Percentiles rank a stretch among this genome's conserved stretches.
These are phyloP conservation scores for Escallonia rubra DNA, from an alignment of 129 eudicot genomes.

Conservation along the genomic window DNA sequence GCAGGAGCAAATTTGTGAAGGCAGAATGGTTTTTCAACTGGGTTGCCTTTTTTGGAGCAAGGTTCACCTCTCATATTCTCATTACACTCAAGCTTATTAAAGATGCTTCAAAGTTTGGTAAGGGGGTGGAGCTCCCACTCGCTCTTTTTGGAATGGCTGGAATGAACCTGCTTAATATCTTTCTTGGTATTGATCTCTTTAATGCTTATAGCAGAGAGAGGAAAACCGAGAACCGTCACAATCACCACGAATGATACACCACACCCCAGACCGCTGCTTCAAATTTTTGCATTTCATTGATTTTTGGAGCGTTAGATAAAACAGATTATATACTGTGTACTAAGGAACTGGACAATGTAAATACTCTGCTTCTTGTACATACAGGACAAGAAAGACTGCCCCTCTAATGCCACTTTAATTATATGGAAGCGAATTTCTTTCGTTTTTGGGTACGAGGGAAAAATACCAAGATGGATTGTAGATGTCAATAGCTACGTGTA, in stretches of 20 bases:
- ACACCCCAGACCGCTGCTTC: too few species aligned
- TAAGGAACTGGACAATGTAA: too few species aligned
- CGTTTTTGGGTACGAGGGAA: too few species aligned
- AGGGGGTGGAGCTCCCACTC: slow-evolving; percentile 84
- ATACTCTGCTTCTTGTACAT: too few species aligned
- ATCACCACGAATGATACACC: slow-evolving; percentile 22
- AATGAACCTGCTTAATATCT: slow-evolving; percentile 69
- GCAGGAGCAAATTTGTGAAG: slow-evolving; percentile 56
- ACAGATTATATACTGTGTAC: too few species aligned
- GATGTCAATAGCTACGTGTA: too few species aligned
- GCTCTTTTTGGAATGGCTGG: slow-evolving; percentile 86
- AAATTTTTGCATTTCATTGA: too few species aligned
- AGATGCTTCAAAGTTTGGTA: slow-evolving; percentile 80
- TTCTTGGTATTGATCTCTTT: slow-evolving; percentile 71
- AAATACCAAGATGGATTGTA: too few species aligned
- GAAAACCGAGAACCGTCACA: slow-evolving; percentile 10
- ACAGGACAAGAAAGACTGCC: too few species aligned
- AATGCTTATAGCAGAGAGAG: slow-evolving; percentile 62
- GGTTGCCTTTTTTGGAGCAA: slow-evolving; percentile 53
- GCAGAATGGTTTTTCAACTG: slow-evolving; percentile 81
- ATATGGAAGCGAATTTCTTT: too few species aligned
- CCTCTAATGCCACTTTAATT: too few species aligned
- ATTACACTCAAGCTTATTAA: slow-evolving; percentile 63
- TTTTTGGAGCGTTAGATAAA: too few species aligned
- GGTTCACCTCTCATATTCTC: slow-evolving; percentile 57